Percentiles rank a stretch among this genome's conserved stretches.
Conservation (phyloP, 148 eudicot species). For the Bassia scoparia region DNA sequence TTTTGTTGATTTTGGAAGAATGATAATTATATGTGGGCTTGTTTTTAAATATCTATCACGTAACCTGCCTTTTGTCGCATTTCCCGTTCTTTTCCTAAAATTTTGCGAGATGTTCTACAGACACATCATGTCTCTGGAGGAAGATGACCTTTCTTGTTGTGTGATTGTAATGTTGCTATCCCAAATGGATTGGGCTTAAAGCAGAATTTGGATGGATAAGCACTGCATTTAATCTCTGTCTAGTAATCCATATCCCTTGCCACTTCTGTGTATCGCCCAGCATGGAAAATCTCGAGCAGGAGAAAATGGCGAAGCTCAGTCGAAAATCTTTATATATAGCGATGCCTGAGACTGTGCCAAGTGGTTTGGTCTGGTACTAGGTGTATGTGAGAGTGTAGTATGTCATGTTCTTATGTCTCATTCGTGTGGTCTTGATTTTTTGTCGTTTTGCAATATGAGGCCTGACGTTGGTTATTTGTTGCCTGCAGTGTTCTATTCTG, state of each 20-base stretch:
- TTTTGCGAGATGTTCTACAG: background rate
- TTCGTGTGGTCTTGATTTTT: too few relatives aligned
- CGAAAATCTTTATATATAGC: conserved; percentile 54
- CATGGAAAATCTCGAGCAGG: conserved; percentile 53
- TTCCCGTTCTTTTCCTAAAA: background rate
- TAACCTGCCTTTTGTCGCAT: background rate
- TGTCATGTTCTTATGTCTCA: too few relatives aligned
- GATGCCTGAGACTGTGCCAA: conserved; percentile 84
- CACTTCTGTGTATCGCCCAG: conserved; percentile 85
- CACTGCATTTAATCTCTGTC: conserved; percentile 87
- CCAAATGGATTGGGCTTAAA: conserved; percentile 56
- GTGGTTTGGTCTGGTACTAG: conserved; percentile 79
- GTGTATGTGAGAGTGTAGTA: too few relatives aligned
- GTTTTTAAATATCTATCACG: background rate
- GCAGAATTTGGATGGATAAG: conserved; percentile 62
- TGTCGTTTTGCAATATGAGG: conserved; percentile 7
- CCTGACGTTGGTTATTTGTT: conserved; percentile 31
- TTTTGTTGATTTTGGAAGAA: background rate
- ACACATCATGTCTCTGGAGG: background rate
- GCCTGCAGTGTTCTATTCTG: conserved; percentile 74
- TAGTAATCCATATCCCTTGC: conserved; percentile 88
- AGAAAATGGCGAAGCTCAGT: conserved; percentile 57
- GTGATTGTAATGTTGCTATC: conserved; percentile 62
- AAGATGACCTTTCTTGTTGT: conserved; percentile 13
- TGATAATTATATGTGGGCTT: too few relatives aligned